Evolutionary conservation across 352 stramenopile genomes (phyloP), one percentile per base, ranked within the genome.

Genomic region (Phytophthora constricta): DNA sequence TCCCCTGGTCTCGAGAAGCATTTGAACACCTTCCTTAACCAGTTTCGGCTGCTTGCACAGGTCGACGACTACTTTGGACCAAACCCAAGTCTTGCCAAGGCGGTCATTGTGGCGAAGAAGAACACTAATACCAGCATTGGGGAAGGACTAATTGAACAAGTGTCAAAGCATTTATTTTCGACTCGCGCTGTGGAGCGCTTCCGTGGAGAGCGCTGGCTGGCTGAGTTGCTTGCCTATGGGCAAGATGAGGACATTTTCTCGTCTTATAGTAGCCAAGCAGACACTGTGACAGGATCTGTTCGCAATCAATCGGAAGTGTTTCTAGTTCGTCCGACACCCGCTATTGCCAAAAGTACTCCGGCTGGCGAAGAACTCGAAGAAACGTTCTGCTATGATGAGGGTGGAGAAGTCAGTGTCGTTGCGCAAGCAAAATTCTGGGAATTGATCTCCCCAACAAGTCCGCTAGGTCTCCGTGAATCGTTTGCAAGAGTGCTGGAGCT

Each of bases 181-280:
- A 61, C 51, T 17, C 65, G 63, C 1, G 37, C 59, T 4, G 71
- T 82, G 49, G 78, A 84, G 16, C 65, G 68, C 17, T 82, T 81
- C 48, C 68, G 77, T 33, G 80, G 71, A 11, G 80, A 86, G 28
- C 64, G 72, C 7, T 89, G 80, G 80, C 74, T 89, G 4, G 76
- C 78, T 17, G 78, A 89, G 58, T 65, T 89, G 2, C 25, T 86
- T 8, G 53, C 47, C 11, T 75, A 76, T 25, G 72, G 58, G 3
- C 54, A 65, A 14, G 63, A 71, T n/a, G n/a, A n/a, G 43, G 70
- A 72, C 2, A 19, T 17, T 2, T 74, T 74, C 27, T 72, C 65
- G 5, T 69, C 70, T 11, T 74, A 72, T 45, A 51, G 72, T 31
- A 77, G 65, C 17, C 67, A 74, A 17, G 55, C 61, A 23, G 51